Evolutionary conservation across 306 rosid species (phyloP).

Genomic region (Cicer yamashitae): DNA sequence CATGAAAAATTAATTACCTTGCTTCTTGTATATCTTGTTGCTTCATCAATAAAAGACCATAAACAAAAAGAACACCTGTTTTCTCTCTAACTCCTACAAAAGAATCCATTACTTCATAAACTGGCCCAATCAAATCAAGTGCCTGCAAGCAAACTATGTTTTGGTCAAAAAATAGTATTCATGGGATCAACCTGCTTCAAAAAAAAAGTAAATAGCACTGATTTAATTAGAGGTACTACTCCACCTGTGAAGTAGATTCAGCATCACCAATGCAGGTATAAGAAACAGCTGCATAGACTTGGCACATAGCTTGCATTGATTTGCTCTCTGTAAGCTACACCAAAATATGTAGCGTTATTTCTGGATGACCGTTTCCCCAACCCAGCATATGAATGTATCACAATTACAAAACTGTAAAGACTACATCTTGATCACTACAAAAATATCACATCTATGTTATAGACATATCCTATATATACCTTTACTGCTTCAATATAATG

Average conservation of each 20-base stretch:
- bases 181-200: constrained; percentile 11
- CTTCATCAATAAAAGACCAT: constrained; percentile 91
- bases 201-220: constrained; percentile 16
- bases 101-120: constrained; percentile 87
- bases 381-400: constrained; percentile 38
- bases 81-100: constrained; percentile 99
- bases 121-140: constrained; percentile 91
- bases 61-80: constrained; percentile 89
- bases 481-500: constrained; percentile 88
- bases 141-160: constrained; percentile 69
- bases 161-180: constrained; percentile 38
- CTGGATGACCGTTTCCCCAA: constrained; percentile 38
- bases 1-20: constrained; percentile 51
- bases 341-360: constrained; percentile 41
- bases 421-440: constrained; percentile 26
- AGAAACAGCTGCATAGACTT: constrained; percentile 94
- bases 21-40: constrained; percentile 97
- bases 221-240: constrained; percentile 38
- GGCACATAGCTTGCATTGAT: constrained; percentile 92
- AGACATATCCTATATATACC: constrained; percentile 54
- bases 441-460: constrained; percentile 23
- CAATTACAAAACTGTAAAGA: constrained; percentile 36
- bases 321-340: constrained; percentile 89
- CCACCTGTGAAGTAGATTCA: constrained; percentile 89
- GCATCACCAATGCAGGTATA: constrained; percentile 95